Percentiles rank a stretch among this genome's conserved stretches.
phyloP scores from a whole-genome alignment of 768 basidiomycete genomes.

The Agrocybe praecox region DNA sequence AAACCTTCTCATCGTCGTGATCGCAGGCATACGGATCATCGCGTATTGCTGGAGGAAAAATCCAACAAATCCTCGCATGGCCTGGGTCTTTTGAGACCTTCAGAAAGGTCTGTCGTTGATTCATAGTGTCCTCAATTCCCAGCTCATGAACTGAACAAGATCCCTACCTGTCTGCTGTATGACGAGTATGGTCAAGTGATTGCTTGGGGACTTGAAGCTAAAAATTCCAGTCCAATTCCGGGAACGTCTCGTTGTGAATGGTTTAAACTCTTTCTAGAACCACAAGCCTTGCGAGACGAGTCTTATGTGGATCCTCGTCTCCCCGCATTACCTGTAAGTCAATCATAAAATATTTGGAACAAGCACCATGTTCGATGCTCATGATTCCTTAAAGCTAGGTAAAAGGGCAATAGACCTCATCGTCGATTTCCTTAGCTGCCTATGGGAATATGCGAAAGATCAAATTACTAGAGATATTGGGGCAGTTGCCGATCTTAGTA shows the following conservation, averaged over 20 bases:
- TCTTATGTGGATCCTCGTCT: conserved; percentile 74
- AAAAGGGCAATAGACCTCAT: conserved; percentile 81
- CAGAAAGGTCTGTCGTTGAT: conserved; percentile 57
- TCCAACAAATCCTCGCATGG: conserved; percentile 88
- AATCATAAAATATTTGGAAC: neutral
- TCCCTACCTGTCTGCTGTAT: conserved; percentile 85
- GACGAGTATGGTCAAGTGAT: conserved; percentile 72
- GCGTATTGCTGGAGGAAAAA: conserved; percentile 73
- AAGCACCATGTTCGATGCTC: neutral
- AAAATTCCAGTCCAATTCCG: conserved; percentile 70
- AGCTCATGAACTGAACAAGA: conserved; percentile 31
- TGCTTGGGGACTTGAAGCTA: conserved; percentile 88
- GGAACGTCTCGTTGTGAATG: conserved; percentile 62
- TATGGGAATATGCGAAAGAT: conserved; percentile 88
- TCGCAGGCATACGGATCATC: conserved; percentile 83
- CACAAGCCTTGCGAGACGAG: conserved; percentile 75
- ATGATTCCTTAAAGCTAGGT: conserved; percentile 51
- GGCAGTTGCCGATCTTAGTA: conserved; percentile 83
- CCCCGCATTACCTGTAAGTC: conserved; percentile 74
- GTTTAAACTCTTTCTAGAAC: conserved; percentile 90
- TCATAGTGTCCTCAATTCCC: conserved; percentile 1
- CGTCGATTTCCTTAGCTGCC: conserved; percentile 77
- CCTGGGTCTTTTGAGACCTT: conserved; percentile 86
- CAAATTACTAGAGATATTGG: conserved; percentile 89
- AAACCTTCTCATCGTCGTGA: conserved; percentile 6